Evolutionary conservation across 1,284 basidiomycete genomes (phyloP), one percentile per base, ranked within the genome.

Genomic region (Pseudomicrostroma phylloplanum): DNA sequence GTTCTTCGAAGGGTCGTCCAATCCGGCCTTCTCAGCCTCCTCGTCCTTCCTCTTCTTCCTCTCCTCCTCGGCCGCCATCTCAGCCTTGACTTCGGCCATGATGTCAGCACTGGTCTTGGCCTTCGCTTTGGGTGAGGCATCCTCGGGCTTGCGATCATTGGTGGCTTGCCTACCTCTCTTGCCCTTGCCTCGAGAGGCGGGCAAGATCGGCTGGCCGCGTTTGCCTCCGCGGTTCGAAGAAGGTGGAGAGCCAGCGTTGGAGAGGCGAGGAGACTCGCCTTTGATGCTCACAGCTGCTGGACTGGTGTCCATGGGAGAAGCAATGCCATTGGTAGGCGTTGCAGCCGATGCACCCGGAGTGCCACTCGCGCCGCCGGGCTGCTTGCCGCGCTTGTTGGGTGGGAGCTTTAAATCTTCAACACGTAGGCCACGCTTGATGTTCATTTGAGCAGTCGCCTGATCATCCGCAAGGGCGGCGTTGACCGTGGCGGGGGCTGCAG

Each of bases 331-430:
- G 43, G 62, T 66, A 17, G 51, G 57, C 26, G 59, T 63, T 2
- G 49, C 55, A 25, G 66, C 30, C 46, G 58, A 49, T 23, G 55
- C 49, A 7, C 63, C 61, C 6, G 59, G 56, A 42, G 54, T 55
- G 56, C 56, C 51, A 55, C 57, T 55, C 56, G 60, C 48, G 42
- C 59, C 15, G 48, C 59, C 61, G 4, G 62, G 17, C 15, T 42
- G 36, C 62, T 72, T 76, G 17, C 68, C 67, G 1, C 73, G 68
- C 60, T 77, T 77, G 54, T 66, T 67, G 15, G 75, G 73, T 4
- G 73, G 75, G 40, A 69, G 60, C 65, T 76, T 75, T 42, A 77
- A 69, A 53, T 77, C 74, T 55, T 77, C 75, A 13, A 73, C 70
- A 30, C 70, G 66, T 23, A 77, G 62, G 13, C 73, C 70, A 25